These are phyloP conservation scores for Calonectria pseudoturangicola DNA, from an alignment of 2,329 filamentous ascomycete species.

Conservation along the genomic window DNA sequence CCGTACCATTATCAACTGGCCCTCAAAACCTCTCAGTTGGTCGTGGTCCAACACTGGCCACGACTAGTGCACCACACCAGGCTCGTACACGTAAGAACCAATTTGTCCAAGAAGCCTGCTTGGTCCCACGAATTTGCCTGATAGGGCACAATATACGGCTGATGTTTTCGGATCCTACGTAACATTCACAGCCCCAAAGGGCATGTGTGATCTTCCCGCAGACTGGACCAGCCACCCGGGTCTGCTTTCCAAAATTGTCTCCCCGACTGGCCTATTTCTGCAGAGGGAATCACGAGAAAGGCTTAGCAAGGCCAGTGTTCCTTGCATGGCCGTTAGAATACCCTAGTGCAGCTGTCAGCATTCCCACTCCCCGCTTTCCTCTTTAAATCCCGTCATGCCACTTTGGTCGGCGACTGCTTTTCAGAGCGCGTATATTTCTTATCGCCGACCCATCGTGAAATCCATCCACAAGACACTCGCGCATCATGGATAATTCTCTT, in stretches of 20 bases:
- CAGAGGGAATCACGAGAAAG: neutral
- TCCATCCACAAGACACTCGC: neutral
- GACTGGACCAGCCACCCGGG: neutral
- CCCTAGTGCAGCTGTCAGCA: neutral
- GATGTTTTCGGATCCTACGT: no score
- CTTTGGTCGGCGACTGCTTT: slow-evolving; percentile 1
- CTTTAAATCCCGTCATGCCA: neutral
- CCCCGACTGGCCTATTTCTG: neutral
- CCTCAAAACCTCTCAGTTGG: no score
- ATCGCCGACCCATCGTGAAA: neutral
- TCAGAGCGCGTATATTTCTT: neutral
- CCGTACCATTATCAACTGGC: no score
- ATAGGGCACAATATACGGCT: no score
- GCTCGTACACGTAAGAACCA: no score
- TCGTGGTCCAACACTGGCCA: no score
- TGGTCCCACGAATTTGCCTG: no score
- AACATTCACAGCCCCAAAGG: no score
- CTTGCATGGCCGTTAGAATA: neutral
- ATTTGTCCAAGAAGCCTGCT: no score
- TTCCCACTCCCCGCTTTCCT: neutral
- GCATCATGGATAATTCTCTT: neutral
- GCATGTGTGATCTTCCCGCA: neutral
- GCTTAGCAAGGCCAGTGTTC: neutral
- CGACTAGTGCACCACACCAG: no score
- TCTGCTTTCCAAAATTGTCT: neutral